Evolutionary conservation across 768 basidiomycete species (phyloP).

Genomic region (Ramaria sp.): DNA sequence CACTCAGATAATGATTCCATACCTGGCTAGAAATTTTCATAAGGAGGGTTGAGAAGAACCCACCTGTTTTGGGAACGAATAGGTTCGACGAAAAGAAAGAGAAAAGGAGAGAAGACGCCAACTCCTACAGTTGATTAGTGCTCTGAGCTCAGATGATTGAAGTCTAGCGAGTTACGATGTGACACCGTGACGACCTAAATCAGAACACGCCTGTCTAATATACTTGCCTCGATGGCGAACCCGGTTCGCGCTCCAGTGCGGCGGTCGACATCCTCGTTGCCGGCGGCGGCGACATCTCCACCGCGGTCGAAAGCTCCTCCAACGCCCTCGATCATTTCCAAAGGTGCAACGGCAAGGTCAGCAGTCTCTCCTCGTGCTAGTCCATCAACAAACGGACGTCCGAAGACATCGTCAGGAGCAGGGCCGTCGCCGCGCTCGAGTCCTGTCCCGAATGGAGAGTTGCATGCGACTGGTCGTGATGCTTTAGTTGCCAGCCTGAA

Average conservation of each 20-base stretch:
- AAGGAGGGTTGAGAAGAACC: neutral
- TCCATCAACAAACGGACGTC: slow-evolving; percentile 31
- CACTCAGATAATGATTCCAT: neutral
- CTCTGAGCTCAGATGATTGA: no score
- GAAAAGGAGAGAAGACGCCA: neutral
- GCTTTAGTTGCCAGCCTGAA: slow-evolving; percentile 51
- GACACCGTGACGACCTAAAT: neutral
- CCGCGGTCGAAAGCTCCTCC: slow-evolving; percentile 17
- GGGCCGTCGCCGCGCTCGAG: slow-evolving; percentile 32
- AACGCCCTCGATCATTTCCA: slow-evolving; percentile 31
- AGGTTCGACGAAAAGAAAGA: neutral
- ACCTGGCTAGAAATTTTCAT: no score
- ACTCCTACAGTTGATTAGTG: neutral
- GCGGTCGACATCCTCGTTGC: slow-evolving; percentile 4
- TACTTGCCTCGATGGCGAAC: slow-evolving; percentile 9
- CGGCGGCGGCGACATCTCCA: neutral
- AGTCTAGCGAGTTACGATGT: neutral
- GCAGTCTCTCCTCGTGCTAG: slow-evolving; percentile 47
- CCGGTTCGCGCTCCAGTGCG: slow-evolving; percentile 7
- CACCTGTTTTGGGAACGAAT: neutral
- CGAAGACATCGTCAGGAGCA: slow-evolving; percentile 30
- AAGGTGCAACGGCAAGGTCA: slow-evolving; percentile 53
- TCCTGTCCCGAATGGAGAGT: slow-evolving; percentile 24
- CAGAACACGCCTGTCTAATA: neutral
- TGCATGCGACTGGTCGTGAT: slow-evolving; percentile 39